Base-by-base conservation (phyloP, 805 yeast species). In the Wickerhamiella cacticola region DNA sequence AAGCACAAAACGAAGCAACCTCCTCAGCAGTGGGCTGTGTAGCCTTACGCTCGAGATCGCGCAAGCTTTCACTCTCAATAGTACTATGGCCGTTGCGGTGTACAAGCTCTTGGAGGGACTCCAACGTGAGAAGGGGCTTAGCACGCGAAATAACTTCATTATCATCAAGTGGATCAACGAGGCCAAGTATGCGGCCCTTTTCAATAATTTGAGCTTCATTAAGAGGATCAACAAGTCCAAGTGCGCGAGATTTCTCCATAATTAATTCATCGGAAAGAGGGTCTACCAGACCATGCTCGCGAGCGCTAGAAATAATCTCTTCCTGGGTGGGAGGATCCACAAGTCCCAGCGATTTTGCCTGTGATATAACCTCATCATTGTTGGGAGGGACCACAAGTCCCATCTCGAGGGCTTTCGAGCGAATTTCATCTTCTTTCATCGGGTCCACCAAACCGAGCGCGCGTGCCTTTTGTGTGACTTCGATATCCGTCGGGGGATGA, bases 401-500 rank as follows among this genome's bases (percentile, higher is more conserved):
- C 13, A 15, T 22, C 2, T 6, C 40, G 36, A 45, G 45, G 1
- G 54, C 58, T 10, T 23, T 15, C 8, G 31, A 28, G n/a, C 34
- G 39, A 24, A 55, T 40, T 23, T 53, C 45, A 7, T 22, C 49
- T 1, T 45, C 50, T 5, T 15, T 34, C 1, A 41, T 35, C 1
- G 57, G 57, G 25, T 45, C 49, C 1, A 55, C 53, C 10, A 63
- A 49, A 1, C 60, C 54, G 1, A 53, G 35, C 1, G 41, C 51
- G 9, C 50, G 48, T 55, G 65, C 65, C 26, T 55, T 55, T 15
- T 51, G 23, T 3, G 15, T 28, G 25, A 55, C 40, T 7, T 55
- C 51, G 59, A 83, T 92, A 3, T 83, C 88, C 7, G 69, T 59
- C 73, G 83, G 67, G 1, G 70, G 65, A 3, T 73, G 62, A 1